phyloP scores from a whole-genome alignment of 2,329 filamentous ascomycete species.

The Thelonectria blattea region DNA sequence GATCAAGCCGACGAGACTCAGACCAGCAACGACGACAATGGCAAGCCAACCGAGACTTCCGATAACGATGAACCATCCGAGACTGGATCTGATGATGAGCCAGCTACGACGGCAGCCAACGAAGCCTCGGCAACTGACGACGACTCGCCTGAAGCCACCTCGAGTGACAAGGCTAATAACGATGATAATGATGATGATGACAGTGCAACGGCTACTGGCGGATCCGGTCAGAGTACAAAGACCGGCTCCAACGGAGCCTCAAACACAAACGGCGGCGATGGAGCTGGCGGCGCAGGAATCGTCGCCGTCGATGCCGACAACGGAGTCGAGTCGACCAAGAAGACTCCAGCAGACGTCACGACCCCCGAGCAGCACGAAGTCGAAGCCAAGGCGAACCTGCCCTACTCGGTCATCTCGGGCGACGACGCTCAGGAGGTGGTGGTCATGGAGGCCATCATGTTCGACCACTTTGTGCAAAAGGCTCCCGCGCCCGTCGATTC shows the following conservation, averaged over 20 bases:
- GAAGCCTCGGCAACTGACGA: background rate
- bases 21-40: background rate
- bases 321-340: constrained; percentile 2
- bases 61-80: background rate
- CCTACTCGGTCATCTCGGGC: constrained; percentile 8
- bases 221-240: background rate
- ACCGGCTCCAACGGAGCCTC: background rate
- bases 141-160: background rate
- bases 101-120: background rate
- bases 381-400: constrained; percentile 13
- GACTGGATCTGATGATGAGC: background rate
- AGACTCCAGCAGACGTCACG: constrained; percentile 2
- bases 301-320: constrained; percentile 5
- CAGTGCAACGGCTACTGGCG: background rate
- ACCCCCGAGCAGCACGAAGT: constrained; percentile 12
- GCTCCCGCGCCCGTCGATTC: constrained; percentile 10
- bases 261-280: background rate
- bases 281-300: constrained; percentile 1
- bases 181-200: background rate
- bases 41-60: background rate
- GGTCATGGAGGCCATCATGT: constrained; percentile 19
- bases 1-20: background rate
- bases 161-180: background rate
- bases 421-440: constrained; percentile 12
- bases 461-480: constrained; percentile 14